Percentiles rank a stretch among this genome's conserved stretches.
These are phyloP conservation scores for Rhododendron griersonianum DNA, from an alignment of 148 eudicot species.

Conservation along the genomic window DNA sequence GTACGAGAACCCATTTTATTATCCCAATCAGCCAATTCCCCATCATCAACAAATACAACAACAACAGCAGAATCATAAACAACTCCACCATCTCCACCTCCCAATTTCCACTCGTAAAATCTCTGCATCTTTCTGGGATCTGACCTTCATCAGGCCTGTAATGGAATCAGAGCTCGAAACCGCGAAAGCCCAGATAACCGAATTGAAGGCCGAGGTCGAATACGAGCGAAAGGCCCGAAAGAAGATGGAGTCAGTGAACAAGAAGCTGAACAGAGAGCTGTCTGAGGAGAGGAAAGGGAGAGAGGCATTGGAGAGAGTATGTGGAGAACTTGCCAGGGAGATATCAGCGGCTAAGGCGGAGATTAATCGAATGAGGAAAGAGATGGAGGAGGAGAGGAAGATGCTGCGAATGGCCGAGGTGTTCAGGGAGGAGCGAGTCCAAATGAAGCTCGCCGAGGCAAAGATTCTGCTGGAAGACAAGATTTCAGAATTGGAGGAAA, in stretches of 20 bases:
- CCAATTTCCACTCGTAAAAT: slow-evolving; percentile 34
- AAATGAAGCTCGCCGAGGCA: slow-evolving; percentile 68
- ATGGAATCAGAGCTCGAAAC: slow-evolving; percentile 45
- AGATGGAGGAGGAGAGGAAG: slow-evolving; percentile 61
- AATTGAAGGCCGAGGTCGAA: slow-evolving; percentile 49
- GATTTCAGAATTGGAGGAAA: slow-evolving; percentile 25
- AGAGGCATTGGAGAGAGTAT: slow-evolving; percentile 38
- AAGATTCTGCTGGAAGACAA: slow-evolving; percentile 46
- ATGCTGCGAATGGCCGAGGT: slow-evolving; percentile 69
- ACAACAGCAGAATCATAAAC: slow-evolving; percentile 9
- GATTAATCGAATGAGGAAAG: slow-evolving; percentile 35
- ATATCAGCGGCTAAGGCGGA: slow-evolving; percentile 31
- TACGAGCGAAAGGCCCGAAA: slow-evolving; percentile 51
- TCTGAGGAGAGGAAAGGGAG: slow-evolving; percentile 41
- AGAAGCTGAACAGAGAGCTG: slow-evolving; percentile 40
- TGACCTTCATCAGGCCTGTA: slow-evolving; percentile 37
- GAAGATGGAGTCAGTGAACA: slow-evolving; percentile 44
- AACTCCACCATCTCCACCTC: slow-evolving; percentile 32
- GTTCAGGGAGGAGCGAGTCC: slow-evolving; percentile 64
- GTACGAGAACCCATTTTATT: slow-evolving; percentile 67
- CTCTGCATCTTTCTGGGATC: slow-evolving; percentile 42
- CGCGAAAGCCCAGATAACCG: slow-evolving; percentile 39
- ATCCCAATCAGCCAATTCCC: slow-evolving; percentile 18
- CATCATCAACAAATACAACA: slow-evolving; percentile 18
- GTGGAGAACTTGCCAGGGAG: slow-evolving; percentile 49